These are phyloP conservation scores for Purpureocillium takamizusanense DNA, from an alignment of 2,329 filamentous ascomycete species.

Conservation along the genomic window DNA sequence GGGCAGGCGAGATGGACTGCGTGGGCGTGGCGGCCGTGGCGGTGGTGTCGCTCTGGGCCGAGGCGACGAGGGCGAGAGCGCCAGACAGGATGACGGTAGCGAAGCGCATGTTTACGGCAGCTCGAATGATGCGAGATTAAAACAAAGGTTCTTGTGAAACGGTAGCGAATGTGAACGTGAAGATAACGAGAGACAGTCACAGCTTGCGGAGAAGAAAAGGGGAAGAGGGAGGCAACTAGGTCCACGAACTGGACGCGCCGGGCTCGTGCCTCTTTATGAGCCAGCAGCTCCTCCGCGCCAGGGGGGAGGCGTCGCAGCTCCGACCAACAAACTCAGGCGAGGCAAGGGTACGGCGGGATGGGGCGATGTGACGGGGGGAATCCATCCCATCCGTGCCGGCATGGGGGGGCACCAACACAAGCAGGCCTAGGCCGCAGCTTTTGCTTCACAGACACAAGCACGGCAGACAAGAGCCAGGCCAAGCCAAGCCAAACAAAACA, in stretches of 20 bases:
- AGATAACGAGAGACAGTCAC: neutral
- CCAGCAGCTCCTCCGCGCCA: too few species aligned
- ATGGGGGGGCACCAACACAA: too few species aligned
- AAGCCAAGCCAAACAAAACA: too few species aligned
- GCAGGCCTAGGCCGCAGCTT: too few species aligned
- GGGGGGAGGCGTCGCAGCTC: too few species aligned
- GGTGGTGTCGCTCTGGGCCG: slow-evolving; percentile 28
- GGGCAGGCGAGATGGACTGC: slow-evolving; percentile 20
- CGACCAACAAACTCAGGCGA: too few species aligned
- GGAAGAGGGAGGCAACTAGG: slow-evolving; percentile 6
- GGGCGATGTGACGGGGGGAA: too few species aligned
- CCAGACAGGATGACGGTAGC: slow-evolving; percentile 39
- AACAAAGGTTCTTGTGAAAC: neutral
- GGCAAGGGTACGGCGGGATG: too few species aligned
- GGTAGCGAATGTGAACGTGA: neutral
- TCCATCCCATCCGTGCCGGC: too few species aligned
- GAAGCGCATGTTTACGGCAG: slow-evolving; percentile 46
- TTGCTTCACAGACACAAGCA: too few species aligned
- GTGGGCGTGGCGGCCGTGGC: slow-evolving; percentile 16
- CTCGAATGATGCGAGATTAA: slow-evolving; percentile 4
- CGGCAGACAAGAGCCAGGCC: too few species aligned
- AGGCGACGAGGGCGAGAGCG: slow-evolving; percentile 37
- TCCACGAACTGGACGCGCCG: slow-evolving; percentile 6
- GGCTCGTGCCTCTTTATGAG: neutral
- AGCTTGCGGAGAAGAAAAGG: slow-evolving; percentile 8